Evolutionary conservation across 306 rosid species (phyloP).

Genomic region (Leucaena leucocephala): DNA sequence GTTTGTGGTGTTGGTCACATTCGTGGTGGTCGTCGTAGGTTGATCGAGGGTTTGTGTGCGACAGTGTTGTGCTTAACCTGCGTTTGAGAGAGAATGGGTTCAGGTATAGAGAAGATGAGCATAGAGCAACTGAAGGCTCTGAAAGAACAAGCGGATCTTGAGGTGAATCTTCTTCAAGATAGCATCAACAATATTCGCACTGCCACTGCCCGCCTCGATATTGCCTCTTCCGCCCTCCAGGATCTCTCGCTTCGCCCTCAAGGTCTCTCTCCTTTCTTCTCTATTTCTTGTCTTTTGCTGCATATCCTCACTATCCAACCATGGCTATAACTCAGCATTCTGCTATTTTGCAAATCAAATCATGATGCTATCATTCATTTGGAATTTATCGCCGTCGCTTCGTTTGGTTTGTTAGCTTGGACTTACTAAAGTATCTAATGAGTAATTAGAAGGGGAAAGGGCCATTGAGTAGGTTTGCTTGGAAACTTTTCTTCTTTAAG

Average conservation of each 20-base stretch:
- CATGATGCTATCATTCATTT: no score
- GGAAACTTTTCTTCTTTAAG: neutral
- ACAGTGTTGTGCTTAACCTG: neutral
- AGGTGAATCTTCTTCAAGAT: slow-evolving; percentile 84
- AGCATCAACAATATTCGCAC: slow-evolving; percentile 86
- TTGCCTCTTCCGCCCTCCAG: slow-evolving; percentile 74
- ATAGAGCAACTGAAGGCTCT: slow-evolving; percentile 77
- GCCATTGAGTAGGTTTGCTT: neutral
- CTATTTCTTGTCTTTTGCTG: neutral
- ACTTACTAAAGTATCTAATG: neutral
- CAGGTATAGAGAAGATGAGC: slow-evolving; percentile 75
- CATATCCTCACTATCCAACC: neutral
- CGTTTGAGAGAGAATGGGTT: neutral
- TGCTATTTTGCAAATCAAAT: neutral
- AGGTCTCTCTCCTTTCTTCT: slow-evolving; percentile 29
- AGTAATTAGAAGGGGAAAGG: neutral
- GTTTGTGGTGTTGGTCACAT: neutral
- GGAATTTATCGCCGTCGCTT: neutral
- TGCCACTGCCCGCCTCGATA: slow-evolving; percentile 86
- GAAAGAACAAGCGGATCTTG: slow-evolving; percentile 84
- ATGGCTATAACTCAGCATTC: neutral
- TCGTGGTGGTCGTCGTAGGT: neutral
- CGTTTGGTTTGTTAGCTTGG: neutral
- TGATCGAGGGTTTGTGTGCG: neutral
- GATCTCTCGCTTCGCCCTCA: slow-evolving; percentile 85